phyloP scores from a whole-genome alignment of 169 alveolate genomes.

The Plasmodium knowlesi region DNA sequence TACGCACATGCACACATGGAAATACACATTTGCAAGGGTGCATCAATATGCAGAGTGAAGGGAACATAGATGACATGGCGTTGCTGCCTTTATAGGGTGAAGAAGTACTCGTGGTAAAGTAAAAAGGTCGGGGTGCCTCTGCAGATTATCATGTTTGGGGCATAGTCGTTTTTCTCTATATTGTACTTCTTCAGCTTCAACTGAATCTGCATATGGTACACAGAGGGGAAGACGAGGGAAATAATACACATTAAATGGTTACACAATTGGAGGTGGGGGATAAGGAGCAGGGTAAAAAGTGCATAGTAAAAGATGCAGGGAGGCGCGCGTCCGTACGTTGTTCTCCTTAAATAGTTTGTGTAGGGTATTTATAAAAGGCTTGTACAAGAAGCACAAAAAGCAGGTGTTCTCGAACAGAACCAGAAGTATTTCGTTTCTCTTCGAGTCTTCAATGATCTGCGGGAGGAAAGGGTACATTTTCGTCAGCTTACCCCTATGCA shows the following conservation, averaged over 20 bases:
- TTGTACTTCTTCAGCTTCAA: slow-evolving; percentile 61
- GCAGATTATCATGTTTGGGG: slow-evolving; percentile 65
- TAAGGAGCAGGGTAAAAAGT: neutral
- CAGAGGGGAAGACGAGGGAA: neutral
- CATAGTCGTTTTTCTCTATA: slow-evolving; percentile 69
- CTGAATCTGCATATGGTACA: slow-evolving; percentile 22
- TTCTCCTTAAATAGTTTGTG: slow-evolving; percentile 68
- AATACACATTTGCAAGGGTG: neutral
- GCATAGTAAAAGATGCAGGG: neutral
- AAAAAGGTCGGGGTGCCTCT: slow-evolving; percentile 73
- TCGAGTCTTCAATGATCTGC: slow-evolving; percentile 68
- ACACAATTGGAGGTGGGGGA: neutral
- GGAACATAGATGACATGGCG: neutral
- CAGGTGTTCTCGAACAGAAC: slow-evolving; percentile 65
- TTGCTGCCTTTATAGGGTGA: neutral
- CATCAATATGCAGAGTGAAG: neutral
- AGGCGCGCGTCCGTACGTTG: neutral
- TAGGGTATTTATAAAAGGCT: slow-evolving; percentile 68
- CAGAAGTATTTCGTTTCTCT: slow-evolving; percentile 44
- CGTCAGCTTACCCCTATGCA: neutral
- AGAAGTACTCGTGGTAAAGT: slow-evolving; percentile 43
- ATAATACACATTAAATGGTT: neutral
- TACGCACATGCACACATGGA: neutral
- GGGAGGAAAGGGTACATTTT: neutral
- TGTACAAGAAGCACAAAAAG: slow-evolving; percentile 61